Evolutionary conservation across 257 asterid genomes (phyloP).

Genomic region (Solanum okadae): DNA sequence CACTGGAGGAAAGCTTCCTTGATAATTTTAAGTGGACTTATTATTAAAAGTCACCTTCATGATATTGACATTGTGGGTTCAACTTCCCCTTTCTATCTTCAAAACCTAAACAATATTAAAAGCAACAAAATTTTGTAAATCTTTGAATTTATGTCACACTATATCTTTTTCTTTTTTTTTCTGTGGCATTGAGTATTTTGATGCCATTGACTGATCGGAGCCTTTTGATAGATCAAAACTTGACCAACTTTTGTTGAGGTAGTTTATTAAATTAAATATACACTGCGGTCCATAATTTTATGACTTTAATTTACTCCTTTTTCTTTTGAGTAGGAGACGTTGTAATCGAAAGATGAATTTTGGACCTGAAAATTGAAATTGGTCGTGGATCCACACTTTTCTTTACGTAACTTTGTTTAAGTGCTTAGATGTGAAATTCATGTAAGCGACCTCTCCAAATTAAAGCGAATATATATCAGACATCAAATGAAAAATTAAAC

Average conservation of each 20-base stretch:
- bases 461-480: background rate
- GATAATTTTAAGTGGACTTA: background rate
- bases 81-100: background rate
- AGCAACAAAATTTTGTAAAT: background rate
- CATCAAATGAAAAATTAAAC: too few species aligned
- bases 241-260: background rate
- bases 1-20: slow-evolving; percentile 22
- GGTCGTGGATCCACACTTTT: background rate
- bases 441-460: background rate
- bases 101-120: background rate
- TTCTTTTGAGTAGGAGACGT: background rate
- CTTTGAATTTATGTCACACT: background rate
- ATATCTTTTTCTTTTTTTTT: background rate
- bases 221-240: background rate
- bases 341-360: background rate
- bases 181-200: background rate
- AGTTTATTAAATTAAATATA: background rate
- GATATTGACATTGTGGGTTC: background rate
- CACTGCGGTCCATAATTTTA: background rate
- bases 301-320: background rate
- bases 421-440: background rate
- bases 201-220: background rate
- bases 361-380: background rate
- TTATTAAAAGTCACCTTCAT: background rate
- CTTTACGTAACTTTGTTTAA: background rate